Evolutionary conservation across 139 green algal genomes (phyloP).

Genomic region (Tetradesmus lagerheimii): DNA sequence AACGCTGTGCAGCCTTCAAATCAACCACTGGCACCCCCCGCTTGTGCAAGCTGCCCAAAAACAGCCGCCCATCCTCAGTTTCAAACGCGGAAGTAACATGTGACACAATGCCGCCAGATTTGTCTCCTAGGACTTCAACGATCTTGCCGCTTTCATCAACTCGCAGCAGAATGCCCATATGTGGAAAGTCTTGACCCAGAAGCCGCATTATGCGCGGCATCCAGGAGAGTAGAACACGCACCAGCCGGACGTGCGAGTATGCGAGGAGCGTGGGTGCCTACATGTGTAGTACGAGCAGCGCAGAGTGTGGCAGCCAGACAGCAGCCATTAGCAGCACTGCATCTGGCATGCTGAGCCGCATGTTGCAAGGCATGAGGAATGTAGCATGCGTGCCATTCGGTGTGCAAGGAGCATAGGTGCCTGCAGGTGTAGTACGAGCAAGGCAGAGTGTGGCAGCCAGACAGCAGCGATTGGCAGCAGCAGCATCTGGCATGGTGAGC

Average conservation of each 20-base stretch:
- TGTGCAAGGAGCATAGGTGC: too few relatives aligned
- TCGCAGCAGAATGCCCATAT: slow-evolving; percentile 49
- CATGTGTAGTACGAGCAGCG: background rate
- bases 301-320: too few relatives aligned
- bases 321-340: too few relatives aligned
- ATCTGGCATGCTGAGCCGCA: too few relatives aligned
- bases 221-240: slow-evolving; percentile 7
- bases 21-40: background rate
- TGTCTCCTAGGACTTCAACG: slow-evolving; percentile 49
- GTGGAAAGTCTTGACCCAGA: background rate
- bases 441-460: too few relatives aligned
- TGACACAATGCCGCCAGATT: background rate
- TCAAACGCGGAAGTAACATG: slow-evolving; percentile 18
- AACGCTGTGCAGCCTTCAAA: background rate
- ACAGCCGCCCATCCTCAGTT: background rate
- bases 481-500: too few relatives aligned
- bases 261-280: slow-evolving; percentile 1
- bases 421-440: too few relatives aligned
- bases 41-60: slow-evolving; percentile 26
- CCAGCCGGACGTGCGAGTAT: slow-evolving; percentile 15
- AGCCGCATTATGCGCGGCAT: slow-evolving; percentile 36
- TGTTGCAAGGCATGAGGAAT: too few relatives aligned
- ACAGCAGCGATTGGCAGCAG: too few relatives aligned
- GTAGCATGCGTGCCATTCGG: too few relatives aligned
- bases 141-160: slow-evolving; percentile 34